phyloP scores from a whole-genome alignment of 305 asterid species.

The Fraxinus albicans region DNA sequence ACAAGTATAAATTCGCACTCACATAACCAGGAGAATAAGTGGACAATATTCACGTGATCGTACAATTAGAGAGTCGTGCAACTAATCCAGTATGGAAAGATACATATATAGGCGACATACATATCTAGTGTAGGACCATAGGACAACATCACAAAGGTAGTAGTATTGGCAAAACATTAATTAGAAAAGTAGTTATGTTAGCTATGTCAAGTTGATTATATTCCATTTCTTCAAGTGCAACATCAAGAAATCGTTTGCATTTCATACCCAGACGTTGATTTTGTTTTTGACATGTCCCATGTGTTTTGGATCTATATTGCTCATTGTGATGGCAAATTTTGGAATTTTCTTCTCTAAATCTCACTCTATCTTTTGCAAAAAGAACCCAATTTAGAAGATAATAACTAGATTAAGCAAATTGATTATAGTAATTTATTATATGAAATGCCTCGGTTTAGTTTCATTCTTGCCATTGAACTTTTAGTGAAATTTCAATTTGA shows the following conservation, averaged over 20 bases:
- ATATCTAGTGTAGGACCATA: background rate
- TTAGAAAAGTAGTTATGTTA: constrained; percentile 5
- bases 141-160: background rate
- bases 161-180: background rate
- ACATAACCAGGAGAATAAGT: background rate
- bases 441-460: background rate
- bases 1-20: background rate
- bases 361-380: background rate
- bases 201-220: constrained; percentile 16
- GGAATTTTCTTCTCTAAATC: constrained; percentile 18
- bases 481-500: background rate
- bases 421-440: background rate
- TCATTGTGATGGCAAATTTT: constrained; percentile 1
- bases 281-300: constrained; percentile 28
- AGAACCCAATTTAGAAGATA: background rate
- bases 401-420: background rate
- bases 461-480: background rate
- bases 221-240: constrained; percentile 21
- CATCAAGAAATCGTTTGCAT: constrained; percentile 23
- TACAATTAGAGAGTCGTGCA: background rate
- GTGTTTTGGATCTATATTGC: constrained; percentile 22
- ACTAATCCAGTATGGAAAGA: background rate
- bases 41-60: background rate
- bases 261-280: constrained; percentile 19
- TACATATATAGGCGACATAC: background rate